Evolutionary conservation across 2,329 filamentous ascomycete genomes (phyloP), one percentile per base, ranked within the genome.

Genomic region (Monosporascus sp.): DNA sequence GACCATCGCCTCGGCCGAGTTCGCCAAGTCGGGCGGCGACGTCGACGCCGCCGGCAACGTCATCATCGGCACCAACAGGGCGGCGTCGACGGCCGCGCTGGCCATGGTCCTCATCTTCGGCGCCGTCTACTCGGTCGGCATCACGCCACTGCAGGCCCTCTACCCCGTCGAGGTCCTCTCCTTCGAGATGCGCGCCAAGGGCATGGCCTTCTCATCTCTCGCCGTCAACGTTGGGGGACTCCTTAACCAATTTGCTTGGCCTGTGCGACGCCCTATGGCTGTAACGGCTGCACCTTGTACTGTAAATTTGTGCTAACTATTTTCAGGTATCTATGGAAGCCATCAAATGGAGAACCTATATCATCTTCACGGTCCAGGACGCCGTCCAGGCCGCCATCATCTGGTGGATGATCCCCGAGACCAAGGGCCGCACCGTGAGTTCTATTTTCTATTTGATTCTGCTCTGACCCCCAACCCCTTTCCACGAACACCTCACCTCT

Each of bases 91-190:
- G 43, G 78, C 76, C 0, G 71, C 74, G 7, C 65, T 82, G 16
- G 77, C 76, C 22, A 76, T 80, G 61, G 77, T 81, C 50, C 82
- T 81, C 66, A 67, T 82, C 40, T 81, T 80, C 55, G 76, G 76
- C 1, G 75, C 77, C 54, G 70, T 78, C 27, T 83, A 75, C 66
- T 78, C 75, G 1, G 66, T 82, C 49, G 56, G 56, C 8, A 58
- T 58, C 14, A 58, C 56, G 0, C 56, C 56, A 6, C 56, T 58
- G 11, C 75, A 77, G 56, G 73, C 73, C 5, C 62, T 78, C 24
- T 78, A 76, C 57, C 72, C 74, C 1, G 74, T 78, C 47, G 75
- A 78, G 60, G 72, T 73, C 27, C 65, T 77, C 5, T 72, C 70
- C 14, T 77, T 76, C 53, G 74, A 77, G 57, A 75, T 74, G 60